Evolutionary conservation across 2,329 filamentous ascomycete species (phyloP).

Genomic region (Paracorniculantispora psalliotae): DNA sequence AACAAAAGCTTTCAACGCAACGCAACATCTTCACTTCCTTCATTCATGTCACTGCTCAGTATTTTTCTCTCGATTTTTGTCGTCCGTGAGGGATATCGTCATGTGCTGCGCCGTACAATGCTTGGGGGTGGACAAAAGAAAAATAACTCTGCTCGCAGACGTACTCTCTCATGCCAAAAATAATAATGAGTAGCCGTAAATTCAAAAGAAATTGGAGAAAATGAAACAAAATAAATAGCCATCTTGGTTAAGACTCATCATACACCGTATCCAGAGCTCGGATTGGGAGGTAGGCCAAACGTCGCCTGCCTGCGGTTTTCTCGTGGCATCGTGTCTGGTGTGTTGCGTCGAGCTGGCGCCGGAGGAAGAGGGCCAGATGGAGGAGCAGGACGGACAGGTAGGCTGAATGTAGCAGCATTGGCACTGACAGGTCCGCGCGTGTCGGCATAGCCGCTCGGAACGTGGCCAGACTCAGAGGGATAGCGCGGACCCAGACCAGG

Average conservation of each 20-base stretch:
- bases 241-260: background rate
- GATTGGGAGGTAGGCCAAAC: conserved; percentile 45
- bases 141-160: conserved; percentile 7
- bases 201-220: background rate
- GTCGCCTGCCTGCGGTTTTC: conserved; percentile 50
- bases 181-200: background rate
- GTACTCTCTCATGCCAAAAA: conserved; percentile 3
- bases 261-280: conserved; percentile 27
- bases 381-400: conserved; percentile 61
- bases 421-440: conserved; percentile 37
- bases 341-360: conserved; percentile 54
- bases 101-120: conserved; percentile 14
- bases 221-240: background rate
- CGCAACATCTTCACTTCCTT: background rate
- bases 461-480: conserved; percentile 48
- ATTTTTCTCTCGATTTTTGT: background rate
- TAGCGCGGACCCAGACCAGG: conserved; percentile 50
- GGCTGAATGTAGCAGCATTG: conserved; percentile 49
- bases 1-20: background rate
- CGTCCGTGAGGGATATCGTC: conserved; percentile 11
- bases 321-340: conserved; percentile 47
- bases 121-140: conserved; percentile 4
- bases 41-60: background rate
- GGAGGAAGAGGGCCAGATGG: conserved; percentile 52
- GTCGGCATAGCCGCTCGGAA: conserved; percentile 35